Percentiles rank a stretch among this genome's conserved stretches.
These are phyloP conservation scores for Mesembryanthemum crystallinum DNA, from an alignment of 148 eudicot genomes.

Conservation along the genomic window DNA sequence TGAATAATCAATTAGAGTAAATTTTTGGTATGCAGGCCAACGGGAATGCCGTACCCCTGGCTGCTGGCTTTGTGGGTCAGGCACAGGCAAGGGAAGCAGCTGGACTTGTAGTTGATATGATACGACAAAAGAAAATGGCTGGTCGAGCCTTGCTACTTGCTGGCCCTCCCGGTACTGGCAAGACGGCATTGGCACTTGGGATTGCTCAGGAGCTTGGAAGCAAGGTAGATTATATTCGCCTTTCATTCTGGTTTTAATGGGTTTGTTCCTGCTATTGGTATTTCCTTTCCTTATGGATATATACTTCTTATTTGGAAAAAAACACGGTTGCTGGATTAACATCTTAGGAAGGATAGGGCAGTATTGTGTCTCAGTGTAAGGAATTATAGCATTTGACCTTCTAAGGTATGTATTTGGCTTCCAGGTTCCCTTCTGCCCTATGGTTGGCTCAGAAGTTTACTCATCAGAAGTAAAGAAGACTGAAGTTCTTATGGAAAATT, in stretches of 20 bases:
- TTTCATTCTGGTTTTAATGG: no score
- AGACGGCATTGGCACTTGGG: slow-evolving; percentile 96
- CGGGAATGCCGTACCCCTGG: slow-evolving; percentile 70
- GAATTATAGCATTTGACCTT: not conserved
- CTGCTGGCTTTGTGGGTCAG: slow-evolving; percentile 95
- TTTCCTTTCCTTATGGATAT: no score
- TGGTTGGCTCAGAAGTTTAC: slow-evolving; percentile 99
- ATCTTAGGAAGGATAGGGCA: not conserved
- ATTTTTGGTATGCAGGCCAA: slow-evolving; percentile 36
- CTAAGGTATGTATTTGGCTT: slow-evolving; percentile 1
- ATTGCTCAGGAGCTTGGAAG: slow-evolving; percentile 93
- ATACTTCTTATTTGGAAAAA: no score
- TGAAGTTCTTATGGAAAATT: slow-evolving; percentile 94
- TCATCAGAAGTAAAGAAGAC: slow-evolving; percentile 98
- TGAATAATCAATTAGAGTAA: not conserved
- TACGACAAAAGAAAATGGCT: slow-evolving; percentile 95
- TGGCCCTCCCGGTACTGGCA: slow-evolving; percentile 99
- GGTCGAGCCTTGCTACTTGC: slow-evolving; percentile 88
- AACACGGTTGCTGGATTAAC: not conserved
- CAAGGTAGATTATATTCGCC: slow-evolving; percentile 46
- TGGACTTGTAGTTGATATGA: slow-evolving; percentile 98
- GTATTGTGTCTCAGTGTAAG: not conserved
- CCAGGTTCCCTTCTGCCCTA: slow-evolving; percentile 97
- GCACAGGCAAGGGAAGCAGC: slow-evolving; percentile 81
- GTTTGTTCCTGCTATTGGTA: not conserved